phyloP scores from a whole-genome alignment of 495 filamentous ascomycete genomes.

The Lineolata rhizophorae region DNA sequence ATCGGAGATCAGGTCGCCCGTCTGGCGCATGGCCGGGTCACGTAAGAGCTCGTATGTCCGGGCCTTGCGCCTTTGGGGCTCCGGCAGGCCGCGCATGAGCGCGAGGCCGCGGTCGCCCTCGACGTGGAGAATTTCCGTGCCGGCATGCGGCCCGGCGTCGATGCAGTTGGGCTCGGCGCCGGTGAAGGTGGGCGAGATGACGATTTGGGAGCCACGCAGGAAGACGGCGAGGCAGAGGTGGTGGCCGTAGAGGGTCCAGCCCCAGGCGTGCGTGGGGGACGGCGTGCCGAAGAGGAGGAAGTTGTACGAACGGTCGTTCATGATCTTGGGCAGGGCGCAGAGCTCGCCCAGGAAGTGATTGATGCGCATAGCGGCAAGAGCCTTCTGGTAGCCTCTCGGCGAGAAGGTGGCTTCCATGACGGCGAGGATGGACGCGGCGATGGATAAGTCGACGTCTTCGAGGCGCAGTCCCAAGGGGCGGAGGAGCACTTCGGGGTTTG shows the following conservation, averaged over 20 bases:
- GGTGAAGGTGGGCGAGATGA: constrained; percentile 49
- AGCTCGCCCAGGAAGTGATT: constrained; percentile 61
- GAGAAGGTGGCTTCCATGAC: constrained; percentile 37
- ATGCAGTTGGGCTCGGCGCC: constrained; percentile 60
- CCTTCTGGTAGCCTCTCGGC: constrained; percentile 47
- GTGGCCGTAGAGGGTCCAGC: constrained; percentile 56
- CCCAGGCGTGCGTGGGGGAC: constrained; percentile 34
- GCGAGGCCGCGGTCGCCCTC: constrained; percentile 39
- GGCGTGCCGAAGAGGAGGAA: constrained; percentile 39
- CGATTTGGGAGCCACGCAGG: constrained; percentile 33
- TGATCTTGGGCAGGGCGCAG: constrained; percentile 32
- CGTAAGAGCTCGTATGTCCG: constrained; percentile 31
- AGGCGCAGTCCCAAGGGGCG: constrained; percentile 41
- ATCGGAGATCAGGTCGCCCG: constrained; percentile 19
- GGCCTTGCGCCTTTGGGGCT: constrained; percentile 26
- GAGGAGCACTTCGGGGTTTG: constrained; percentile 42
- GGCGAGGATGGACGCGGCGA: constrained; percentile 21
- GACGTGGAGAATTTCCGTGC: constrained; percentile 38
- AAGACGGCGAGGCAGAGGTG: constrained; percentile 52
- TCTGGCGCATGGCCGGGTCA: constrained; percentile 35
- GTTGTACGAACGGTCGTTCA: constrained; percentile 59
- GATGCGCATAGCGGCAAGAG: constrained; percentile 45
- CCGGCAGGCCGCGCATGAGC: constrained; percentile 41
- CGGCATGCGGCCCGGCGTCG: constrained; percentile 35
- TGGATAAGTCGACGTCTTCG: constrained; percentile 26